Conservation (phyloP, 2,329 filamentous ascomycete genomes). For the Mariannaea elegans region DNA sequence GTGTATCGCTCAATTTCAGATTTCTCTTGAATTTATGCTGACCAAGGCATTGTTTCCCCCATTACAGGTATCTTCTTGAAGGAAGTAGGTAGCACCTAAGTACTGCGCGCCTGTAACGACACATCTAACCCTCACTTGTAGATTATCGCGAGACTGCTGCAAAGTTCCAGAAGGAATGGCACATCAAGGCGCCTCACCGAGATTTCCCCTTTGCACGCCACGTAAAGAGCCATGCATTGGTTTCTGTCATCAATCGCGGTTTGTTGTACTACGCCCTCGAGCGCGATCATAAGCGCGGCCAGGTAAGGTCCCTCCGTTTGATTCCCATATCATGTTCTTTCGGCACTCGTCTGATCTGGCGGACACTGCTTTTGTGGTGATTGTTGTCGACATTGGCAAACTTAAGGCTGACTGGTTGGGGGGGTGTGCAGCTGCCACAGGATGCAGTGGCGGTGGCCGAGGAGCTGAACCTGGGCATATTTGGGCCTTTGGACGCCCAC, state of each 20-base stretch:
- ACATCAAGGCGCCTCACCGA: conserved; percentile 68
- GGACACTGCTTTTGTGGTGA: conserved; percentile 25
- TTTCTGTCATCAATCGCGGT: conserved; percentile 70
- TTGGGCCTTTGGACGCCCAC: conserved; percentile 63
- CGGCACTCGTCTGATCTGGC: conserved; percentile 20
- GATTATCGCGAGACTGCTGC: conserved; percentile 74
- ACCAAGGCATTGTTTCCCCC: conserved; percentile 30
- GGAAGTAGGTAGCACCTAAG: conserved; percentile 61
- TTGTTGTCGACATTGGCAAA: conserved; percentile 31
- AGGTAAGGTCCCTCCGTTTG: conserved; percentile 52
- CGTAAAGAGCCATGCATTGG: conserved; percentile 71
- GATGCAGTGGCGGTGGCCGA: conserved; percentile 58
- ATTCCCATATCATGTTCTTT: conserved; percentile 16
- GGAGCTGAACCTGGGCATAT: conserved; percentile 61
- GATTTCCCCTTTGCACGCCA: conserved; percentile 71
- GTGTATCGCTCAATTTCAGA: conserved; percentile 17
- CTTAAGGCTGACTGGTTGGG: conserved; percentile 34
- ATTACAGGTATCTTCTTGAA: conserved; percentile 66
- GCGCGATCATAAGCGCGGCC: conserved; percentile 60
- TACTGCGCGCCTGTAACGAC: conserved; percentile 27
- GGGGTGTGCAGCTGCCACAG: conserved; percentile 57
- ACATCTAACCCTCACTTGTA: conserved; percentile 48
- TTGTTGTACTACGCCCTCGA: conserved; percentile 69
- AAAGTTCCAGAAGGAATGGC: conserved; percentile 76
- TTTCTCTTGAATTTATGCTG: conserved; percentile 29